Base-by-base conservation (phyloP, 345 rosid species). In the Eucalyptus urophylla region DNA sequence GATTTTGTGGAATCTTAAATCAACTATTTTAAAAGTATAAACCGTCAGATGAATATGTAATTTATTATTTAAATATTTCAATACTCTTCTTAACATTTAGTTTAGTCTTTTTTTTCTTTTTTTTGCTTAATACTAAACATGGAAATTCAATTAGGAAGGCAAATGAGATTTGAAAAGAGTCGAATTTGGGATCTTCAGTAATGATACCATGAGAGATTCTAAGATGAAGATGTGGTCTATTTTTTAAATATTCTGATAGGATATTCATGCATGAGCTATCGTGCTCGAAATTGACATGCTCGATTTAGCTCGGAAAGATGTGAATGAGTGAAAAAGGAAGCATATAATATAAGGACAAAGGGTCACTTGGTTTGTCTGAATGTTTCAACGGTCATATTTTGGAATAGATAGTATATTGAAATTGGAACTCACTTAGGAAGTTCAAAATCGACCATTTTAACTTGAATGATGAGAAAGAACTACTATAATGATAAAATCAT, bases 31-130 rank as follows among this genome's bases (percentile, higher is more conserved):
- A 53, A 53, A 53, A 17, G 4, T 17, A 53, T 53, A 19, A 53
- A 4, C 0, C 0, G 2, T 53, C 1, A 3, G 24, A 53, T 53
- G 0, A 53, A 53, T 19, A 0, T 19, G 24, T 53, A 8, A 3
- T 53, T 53, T 53, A 53, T 19, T 53, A 8, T 53, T 53, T 19
- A 19, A 19, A 53, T 53, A 53, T 53, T 53, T 0, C 1, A 53
- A 19, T 17, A 17, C 22, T 53, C 24, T 53, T 53, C 8, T 3
- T 53, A 53, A 17, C 9, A 53, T 53, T 16, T 53, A 53, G 11
- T 53, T 5, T 53, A 53, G 24, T 19, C 22, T 3, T 19, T 17
- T 3, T 47, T 47, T 12, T 49, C n/a, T n/a, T 49, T 37, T 37
- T 40, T 17, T 51, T 51, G 9, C 24, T 53, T 53, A 53, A 53